phyloP scores from a whole-genome alignment of 2,329 filamentous ascomycete species.

The Aspergillus carbonarius region DNA sequence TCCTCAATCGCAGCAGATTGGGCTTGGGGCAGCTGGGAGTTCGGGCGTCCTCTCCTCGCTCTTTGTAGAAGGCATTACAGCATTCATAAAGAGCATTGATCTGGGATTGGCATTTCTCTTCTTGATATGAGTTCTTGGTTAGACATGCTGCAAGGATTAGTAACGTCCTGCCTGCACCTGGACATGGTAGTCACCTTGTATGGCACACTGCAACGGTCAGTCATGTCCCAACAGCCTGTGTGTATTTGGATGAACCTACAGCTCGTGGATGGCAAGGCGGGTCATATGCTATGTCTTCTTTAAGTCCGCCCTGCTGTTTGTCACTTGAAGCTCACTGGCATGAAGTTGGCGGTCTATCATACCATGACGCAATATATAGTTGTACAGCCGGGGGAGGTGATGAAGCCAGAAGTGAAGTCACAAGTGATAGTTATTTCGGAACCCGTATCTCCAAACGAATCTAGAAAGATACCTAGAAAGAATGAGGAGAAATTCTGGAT shows the following conservation, averaged over 20 bases:
- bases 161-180: background rate
- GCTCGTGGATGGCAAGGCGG: constrained; percentile 85
- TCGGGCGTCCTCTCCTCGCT: constrained; percentile 71
- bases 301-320: constrained; percentile 43
- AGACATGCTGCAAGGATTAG: constrained; percentile 66
- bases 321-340: constrained; percentile 11
- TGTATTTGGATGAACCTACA: constrained; percentile 54
- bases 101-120: constrained; percentile 74
- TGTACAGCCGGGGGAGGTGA: background rate
- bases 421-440: background rate
- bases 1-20: constrained; percentile 74
- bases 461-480: background rate
- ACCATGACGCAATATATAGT: constrained; percentile 29
- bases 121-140: constrained; percentile 78
- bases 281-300: constrained; percentile 69
- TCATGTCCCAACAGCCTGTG: constrained; percentile 1
- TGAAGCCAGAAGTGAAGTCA: background rate
- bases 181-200: constrained; percentile 65
- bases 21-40: constrained; percentile 85
- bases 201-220: constrained; percentile 66
- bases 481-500: background rate
- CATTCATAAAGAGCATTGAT: constrained; percentile 90
- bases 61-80: constrained; percentile 83
- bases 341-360: constrained; percentile 11
- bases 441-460: too few relatives aligned